Percentiles rank a stretch among this genome's conserved stretches.
phyloP scores from a whole-genome alignment of 1,284 basidiomycete species.

The Moniliella sp. region DNA sequence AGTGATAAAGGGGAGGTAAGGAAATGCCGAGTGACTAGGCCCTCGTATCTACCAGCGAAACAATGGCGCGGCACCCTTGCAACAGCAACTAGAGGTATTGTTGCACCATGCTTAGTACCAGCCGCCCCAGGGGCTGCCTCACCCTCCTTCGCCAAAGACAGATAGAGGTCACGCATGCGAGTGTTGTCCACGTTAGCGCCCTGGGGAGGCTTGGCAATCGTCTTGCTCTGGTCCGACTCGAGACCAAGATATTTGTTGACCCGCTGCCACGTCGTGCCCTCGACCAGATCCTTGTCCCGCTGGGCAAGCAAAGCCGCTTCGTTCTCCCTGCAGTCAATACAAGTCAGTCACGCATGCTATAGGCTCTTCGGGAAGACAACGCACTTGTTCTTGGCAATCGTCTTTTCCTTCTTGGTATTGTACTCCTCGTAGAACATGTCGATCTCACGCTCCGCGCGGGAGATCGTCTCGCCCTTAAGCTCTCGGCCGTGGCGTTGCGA shows the following conservation, averaged over 20 bases:
- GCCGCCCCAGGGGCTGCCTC: slow-evolving; percentile 26
- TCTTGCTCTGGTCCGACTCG: slow-evolving; percentile 86
- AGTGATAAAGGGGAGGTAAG: too few species aligned
- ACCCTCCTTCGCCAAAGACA: slow-evolving; percentile 22
- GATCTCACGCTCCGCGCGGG: slow-evolving; percentile 71
- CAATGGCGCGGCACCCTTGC: too few species aligned
- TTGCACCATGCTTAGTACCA: too few species aligned
- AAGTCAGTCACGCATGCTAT: too few species aligned
- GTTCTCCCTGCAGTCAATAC: slow-evolving; percentile 56
- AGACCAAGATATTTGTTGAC: slow-evolving; percentile 69
- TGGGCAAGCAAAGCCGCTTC: slow-evolving; percentile 60
- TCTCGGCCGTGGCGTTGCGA: slow-evolving; percentile 56
- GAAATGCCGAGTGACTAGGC: too few species aligned
- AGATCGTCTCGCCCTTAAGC: slow-evolving; percentile 61
- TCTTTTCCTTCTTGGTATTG: slow-evolving; percentile 69
- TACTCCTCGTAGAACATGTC: slow-evolving; percentile 93
- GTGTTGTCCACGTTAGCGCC: slow-evolving; percentile 59
- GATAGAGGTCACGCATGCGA: slow-evolving; percentile 51
- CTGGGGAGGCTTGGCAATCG: slow-evolving; percentile 49
- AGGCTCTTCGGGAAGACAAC: too few species aligned
- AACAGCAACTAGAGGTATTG: too few species aligned
- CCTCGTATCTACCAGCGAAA: too few species aligned
- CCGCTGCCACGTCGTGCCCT: slow-evolving; percentile 86
- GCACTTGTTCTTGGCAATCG: slow-evolving; percentile 86
- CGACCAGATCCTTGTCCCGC: slow-evolving; percentile 54